phyloP scores from a whole-genome alignment of 1,284 basidiomycete species.

The Inonotus hispidus region DNA sequence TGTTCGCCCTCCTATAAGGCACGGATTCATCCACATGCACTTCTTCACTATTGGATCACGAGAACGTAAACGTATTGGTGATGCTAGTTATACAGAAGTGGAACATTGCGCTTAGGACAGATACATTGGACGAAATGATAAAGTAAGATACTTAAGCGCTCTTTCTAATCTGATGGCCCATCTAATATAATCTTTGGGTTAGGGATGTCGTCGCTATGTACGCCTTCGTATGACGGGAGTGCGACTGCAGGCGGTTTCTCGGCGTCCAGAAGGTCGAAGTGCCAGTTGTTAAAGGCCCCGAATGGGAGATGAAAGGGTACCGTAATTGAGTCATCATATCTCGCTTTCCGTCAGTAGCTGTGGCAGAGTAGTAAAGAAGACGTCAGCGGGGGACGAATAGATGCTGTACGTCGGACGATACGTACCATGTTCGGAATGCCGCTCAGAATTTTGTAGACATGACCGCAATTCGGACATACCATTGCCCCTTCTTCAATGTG shows the following conservation, averaged over 20 bases:
- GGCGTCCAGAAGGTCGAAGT: not conserved
- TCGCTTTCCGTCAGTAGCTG: constrained; percentile 91
- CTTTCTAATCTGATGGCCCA: not conserved
- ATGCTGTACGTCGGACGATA: constrained; percentile 7
- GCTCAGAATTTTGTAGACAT: constrained; percentile 87
- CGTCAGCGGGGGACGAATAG: not conserved
- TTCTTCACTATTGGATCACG: not conserved
- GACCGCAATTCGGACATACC: constrained; percentile 90
- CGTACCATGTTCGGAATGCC: constrained; percentile 98
- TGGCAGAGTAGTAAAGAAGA: not conserved
- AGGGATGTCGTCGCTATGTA: not conserved
- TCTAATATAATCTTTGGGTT: not conserved
- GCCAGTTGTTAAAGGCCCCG: not conserved
- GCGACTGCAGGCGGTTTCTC: not conserved
- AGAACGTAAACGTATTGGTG: not conserved
- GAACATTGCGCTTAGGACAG: not conserved
- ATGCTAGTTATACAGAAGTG: not conserved
- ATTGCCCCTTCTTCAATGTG: constrained; percentile 91
- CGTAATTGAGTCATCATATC: constrained; percentile 43
- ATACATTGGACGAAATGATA: not conserved
- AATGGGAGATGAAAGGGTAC: no score
- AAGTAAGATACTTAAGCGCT: not conserved
- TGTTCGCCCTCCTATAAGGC: no score
- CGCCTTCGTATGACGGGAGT: no score
- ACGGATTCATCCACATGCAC: no score